A percentile compares a stretch with the other conserved stretches of the same genome.
Evolutionary conservation across 2,329 filamentous ascomycete species (phyloP).

Genomic region (Didymella keratinophila): DNA sequence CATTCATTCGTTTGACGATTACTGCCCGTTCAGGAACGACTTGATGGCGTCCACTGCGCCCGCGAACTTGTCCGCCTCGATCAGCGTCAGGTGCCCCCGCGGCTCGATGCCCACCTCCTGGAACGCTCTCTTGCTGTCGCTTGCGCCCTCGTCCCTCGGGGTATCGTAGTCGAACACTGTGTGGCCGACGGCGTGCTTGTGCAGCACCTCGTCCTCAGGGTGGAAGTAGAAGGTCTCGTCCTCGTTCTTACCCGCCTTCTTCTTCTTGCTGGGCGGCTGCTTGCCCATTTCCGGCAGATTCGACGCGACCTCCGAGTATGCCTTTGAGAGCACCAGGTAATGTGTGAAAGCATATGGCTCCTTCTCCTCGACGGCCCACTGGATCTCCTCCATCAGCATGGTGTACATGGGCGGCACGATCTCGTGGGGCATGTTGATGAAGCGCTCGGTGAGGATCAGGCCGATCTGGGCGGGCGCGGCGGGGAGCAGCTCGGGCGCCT

Average conservation of each 20-base stretch:
- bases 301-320: constrained; percentile 88
- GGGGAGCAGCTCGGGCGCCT: constrained; percentile 47
- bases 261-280: constrained; percentile 56
- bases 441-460: constrained; percentile 85
- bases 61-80: constrained; percentile 80
- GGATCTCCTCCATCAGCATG: constrained; percentile 91
- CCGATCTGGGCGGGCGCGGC: constrained; percentile 68
- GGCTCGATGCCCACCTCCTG: constrained; percentile 90
- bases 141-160: constrained; percentile 76
- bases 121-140: constrained; percentile 93
- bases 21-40: constrained; percentile 68
- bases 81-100: constrained; percentile 83
- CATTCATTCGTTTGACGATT: background rate
- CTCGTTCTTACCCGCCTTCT: constrained; percentile 45
- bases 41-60: constrained; percentile 77
- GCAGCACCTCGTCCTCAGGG: constrained; percentile 89
- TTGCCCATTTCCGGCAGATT: constrained; percentile 66
- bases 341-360: constrained; percentile 94
- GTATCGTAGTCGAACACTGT: constrained; percentile 81
- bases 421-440: constrained; percentile 97
- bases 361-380: constrained; percentile 85
- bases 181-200: constrained; percentile 74
- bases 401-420: constrained; percentile 92
- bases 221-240: constrained; percentile 86
- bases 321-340: constrained; percentile 90